Conservation (phyloP, 805 yeast species). For the Ogataea paradorogensis region DNA sequence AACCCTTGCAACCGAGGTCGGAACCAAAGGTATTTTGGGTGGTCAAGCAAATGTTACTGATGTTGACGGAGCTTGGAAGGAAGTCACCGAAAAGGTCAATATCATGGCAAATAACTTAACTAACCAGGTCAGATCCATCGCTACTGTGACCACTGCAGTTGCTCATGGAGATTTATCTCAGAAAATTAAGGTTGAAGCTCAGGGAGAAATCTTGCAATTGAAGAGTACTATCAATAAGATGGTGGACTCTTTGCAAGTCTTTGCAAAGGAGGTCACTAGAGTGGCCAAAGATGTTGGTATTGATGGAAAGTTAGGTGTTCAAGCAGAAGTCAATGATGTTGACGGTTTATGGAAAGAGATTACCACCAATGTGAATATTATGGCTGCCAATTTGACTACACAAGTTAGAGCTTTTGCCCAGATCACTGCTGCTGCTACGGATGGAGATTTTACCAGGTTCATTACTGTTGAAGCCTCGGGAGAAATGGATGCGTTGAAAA, state of each 20-base stretch:
- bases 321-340: conserved; percentile 86
- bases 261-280: conserved; percentile 83
- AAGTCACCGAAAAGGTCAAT: conserved; percentile 83
- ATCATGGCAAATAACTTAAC: conserved; percentile 86
- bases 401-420: conserved; percentile 93
- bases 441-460: conserved; percentile 86
- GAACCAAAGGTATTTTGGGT: conserved; percentile 78
- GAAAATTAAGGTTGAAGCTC: conserved; percentile 85
- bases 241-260: conserved; percentile 88
- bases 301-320: conserved; percentile 89
- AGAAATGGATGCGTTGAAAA: conserved; percentile 75
- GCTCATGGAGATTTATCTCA: conserved; percentile 86
- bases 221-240: conserved; percentile 85
- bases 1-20: conserved; percentile 85
- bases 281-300: conserved; percentile 93
- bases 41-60: conserved; percentile 87
- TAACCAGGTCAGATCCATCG: conserved; percentile 84
- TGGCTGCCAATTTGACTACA: conserved; percentile 91
- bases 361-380: conserved; percentile 85
- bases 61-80: conserved; percentile 87
- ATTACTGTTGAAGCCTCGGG: conserved; percentile 91
- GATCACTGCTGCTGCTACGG: conserved; percentile 91
- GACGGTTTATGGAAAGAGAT: conserved; percentile 92
- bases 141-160: conserved; percentile 88
- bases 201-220: conserved; percentile 83